Evolutionary conservation across 176 grass and related monocot species (phyloP).

Genomic region (Rhynchospora breviuscula): DNA sequence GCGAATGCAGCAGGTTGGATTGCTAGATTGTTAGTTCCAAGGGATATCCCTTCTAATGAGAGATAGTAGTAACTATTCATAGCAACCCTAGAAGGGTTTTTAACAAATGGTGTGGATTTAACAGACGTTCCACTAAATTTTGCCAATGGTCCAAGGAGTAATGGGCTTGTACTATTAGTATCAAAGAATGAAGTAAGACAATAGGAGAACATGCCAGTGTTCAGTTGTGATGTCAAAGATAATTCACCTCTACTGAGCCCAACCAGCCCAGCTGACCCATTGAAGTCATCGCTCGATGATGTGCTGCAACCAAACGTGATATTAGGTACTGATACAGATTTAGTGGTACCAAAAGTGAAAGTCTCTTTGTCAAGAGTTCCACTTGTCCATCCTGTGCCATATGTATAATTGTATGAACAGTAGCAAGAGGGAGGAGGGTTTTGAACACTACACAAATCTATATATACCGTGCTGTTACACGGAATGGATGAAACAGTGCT

Average conservation of each 20-base stretch:
- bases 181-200: slow-evolving; percentile 53
- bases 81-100: slow-evolving; percentile 28
- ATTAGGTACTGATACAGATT: not conserved
- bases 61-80: slow-evolving; percentile 61
- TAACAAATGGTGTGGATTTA: slow-evolving; percentile 49
- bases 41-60: slow-evolving; percentile 46
- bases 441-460: slow-evolving; percentile 15
- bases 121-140: not conserved
- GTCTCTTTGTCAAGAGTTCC: slow-evolving; percentile 49
- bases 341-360: slow-evolving; percentile 48
- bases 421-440: slow-evolving; percentile 28
- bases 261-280: slow-evolving; percentile 47
- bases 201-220: slow-evolving; percentile 57
- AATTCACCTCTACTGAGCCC: slow-evolving; percentile 39
- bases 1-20: slow-evolving; percentile 28
- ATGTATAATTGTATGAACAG: slow-evolving; percentile 58
- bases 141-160: slow-evolving; percentile 37
- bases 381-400: slow-evolving; percentile 55
- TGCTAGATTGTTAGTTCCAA: slow-evolving; percentile 31
- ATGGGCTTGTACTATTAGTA: slow-evolving; percentile 41
- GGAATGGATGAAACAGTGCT: slow-evolving; percentile 43
- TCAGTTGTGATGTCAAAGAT: slow-evolving; percentile 65
- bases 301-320: slow-evolving; percentile 58
- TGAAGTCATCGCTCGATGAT: slow-evolving; percentile 33
- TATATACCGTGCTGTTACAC: slow-evolving; percentile 39